Percentiles rank a stretch among this genome's conserved stretches.
Conservation (phyloP, 768 basidiomycete genomes). For the Dioszegia crocea region DNA sequence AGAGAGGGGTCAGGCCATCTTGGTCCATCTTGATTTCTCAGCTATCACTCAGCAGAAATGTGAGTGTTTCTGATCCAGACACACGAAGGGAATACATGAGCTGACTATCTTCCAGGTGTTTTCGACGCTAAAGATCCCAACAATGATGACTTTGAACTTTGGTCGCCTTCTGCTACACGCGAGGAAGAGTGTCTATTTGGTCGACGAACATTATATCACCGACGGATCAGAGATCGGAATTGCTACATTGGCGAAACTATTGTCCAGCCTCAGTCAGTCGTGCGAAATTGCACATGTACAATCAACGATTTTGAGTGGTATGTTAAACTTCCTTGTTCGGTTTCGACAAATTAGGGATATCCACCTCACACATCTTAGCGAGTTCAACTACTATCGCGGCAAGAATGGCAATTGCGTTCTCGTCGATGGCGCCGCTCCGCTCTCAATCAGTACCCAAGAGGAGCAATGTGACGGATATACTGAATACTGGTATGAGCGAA, state of each 20-base stretch:
- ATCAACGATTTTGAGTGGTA: slow-evolving; percentile 90
- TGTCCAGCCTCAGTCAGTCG: slow-evolving; percentile 58
- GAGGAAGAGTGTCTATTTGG: slow-evolving; percentile 86
- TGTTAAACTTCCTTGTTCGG: slow-evolving; percentile 36
- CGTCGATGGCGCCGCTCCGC: slow-evolving; percentile 63
- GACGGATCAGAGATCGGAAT: slow-evolving; percentile 69
- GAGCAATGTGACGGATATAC: slow-evolving; percentile 47
- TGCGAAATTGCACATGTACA: slow-evolving; percentile 69
- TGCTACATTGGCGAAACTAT: slow-evolving; percentile 75
- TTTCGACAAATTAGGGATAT: neutral
- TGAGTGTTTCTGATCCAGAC: slow-evolving; percentile 51
- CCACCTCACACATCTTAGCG: slow-evolving; percentile 57
- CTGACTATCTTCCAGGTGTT: slow-evolving; percentile 56
- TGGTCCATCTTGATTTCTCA: slow-evolving; percentile 84
- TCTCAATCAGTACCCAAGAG: slow-evolving; percentile 51
- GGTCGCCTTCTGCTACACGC: slow-evolving; percentile 91
- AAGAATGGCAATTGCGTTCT: slow-evolving; percentile 69
- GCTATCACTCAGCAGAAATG: slow-evolving; percentile 70
- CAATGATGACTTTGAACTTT: slow-evolving; percentile 90
- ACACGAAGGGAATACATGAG: neutral
- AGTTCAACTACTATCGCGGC: slow-evolving; percentile 83
- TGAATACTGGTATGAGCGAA: slow-evolving; percentile 90
- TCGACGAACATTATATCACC: slow-evolving; percentile 85
- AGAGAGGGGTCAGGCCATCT: slow-evolving; percentile 55
- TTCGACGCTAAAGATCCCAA: slow-evolving; percentile 67